Conservation (phyloP, 2,329 filamentous ascomycete genomes). For the Colletotrichum tropicicola region DNA sequence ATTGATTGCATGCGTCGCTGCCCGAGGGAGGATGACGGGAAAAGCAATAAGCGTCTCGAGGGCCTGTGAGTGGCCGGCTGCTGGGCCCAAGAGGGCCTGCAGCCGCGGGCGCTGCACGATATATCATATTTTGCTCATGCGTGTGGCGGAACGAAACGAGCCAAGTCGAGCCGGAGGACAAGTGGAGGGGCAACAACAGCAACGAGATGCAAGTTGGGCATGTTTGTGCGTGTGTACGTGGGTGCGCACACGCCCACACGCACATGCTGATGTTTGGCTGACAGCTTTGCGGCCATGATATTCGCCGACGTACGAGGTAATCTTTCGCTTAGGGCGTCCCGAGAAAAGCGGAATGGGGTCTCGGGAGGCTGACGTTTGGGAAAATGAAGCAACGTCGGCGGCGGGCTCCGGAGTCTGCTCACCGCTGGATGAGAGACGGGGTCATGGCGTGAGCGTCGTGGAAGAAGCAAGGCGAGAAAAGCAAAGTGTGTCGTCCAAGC, state of each 20-base stretch:
- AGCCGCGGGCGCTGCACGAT: constrained; percentile 17
- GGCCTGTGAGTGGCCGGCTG: constrained; percentile 14
- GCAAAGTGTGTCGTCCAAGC: constrained; percentile 19
- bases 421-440: constrained; percentile 22
- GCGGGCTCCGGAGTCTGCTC: constrained; percentile 4
- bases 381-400: constrained; percentile 1
- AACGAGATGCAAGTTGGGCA: background rate
- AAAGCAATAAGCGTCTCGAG: constrained; percentile 20
- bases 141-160: constrained; percentile 15
- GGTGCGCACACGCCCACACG: background rate
- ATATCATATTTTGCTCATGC: constrained; percentile 14
- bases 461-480: constrained; percentile 24
- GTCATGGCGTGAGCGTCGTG: constrained; percentile 21
- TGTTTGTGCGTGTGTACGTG: no score
- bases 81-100: constrained; percentile 10
- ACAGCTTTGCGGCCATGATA: background rate
- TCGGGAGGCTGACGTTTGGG: constrained; percentile 10
- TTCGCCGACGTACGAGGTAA: background rate
- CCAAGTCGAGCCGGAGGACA: background rate
- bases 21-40: constrained; percentile 27
- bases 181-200: background rate
- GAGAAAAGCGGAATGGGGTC: constrained; percentile 13
- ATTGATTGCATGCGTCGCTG: constrained; percentile 30
- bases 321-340: background rate
- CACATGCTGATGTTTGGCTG: background rate